Evolutionary conservation across 148 eudicot species (phyloP).

Genomic region (Persicaria tinctoria): DNA sequence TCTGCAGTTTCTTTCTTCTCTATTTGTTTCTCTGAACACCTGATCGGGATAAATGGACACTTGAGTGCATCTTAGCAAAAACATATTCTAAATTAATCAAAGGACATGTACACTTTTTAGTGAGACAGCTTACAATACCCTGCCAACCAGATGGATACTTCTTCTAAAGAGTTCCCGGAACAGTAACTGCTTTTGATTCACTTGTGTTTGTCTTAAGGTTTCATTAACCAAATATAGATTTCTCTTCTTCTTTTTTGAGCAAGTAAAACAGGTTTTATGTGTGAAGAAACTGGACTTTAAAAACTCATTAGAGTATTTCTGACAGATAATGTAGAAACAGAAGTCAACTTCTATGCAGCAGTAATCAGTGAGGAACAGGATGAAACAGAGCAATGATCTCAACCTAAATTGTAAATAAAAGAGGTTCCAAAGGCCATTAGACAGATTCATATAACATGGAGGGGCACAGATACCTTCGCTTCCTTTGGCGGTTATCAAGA

Average conservation of each 20-base stretch:
- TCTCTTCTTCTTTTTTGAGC: too few species aligned
- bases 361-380: not conserved
- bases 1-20: constrained; percentile 70
- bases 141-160: too few species aligned
- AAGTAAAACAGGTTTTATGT: too few species aligned
- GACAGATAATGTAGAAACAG: too few species aligned
- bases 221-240: too few species aligned
- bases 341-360: too few species aligned
- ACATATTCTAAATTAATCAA: not conserved
- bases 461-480: constrained; percentile 45
- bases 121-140: too few species aligned
- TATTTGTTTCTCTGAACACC: constrained; percentile 59
- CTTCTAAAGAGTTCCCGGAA: too few species aligned
- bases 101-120: not conserved
- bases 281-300: too few species aligned
- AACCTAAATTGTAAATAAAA: not conserved
- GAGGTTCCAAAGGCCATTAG: not conserved
- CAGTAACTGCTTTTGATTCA: too few species aligned
- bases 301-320: too few species aligned
- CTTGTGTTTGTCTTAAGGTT: too few species aligned
- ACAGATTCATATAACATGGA: not conserved
- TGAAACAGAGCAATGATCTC: not conserved
- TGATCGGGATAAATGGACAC: constrained; percentile 14
- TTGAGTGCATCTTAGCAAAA: not conserved
- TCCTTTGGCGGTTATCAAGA: constrained; percentile 56